Base-by-base conservation (phyloP, 192 early-diverging fungal genomes). In the Backusella luteola region DNA sequence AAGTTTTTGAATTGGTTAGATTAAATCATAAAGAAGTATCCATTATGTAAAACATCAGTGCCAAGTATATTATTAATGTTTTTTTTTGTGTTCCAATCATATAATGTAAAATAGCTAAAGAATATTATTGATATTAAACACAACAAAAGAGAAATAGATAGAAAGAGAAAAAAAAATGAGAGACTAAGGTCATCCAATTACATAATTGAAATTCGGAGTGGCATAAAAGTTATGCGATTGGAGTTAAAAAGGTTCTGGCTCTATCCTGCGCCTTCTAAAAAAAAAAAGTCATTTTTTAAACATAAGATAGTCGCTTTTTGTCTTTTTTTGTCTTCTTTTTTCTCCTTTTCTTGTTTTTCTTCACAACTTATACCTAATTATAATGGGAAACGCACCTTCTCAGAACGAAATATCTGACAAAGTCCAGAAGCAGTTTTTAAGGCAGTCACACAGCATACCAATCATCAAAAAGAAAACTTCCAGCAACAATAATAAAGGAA, bases 221-320 rank as follows among this genome's bases (percentile, higher is more conserved):
- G 23, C 56, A 63, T 63, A 63, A 63, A 63, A 63, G 3, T 63
- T 63, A 63, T 63, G 56, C 56, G 56, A 63, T 63, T 63, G 56
- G 56, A 49, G 21, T 63, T 63, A 29, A 63, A 63, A 39, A 12
- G 56, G 6, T 53, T 63, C 11, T 26, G 56, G 56, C 56, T 63
- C 56, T 29, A 63, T 63, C 23, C 23, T 63, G 23, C 56, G 56
- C 56, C 56, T 63, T 26, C 26, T 63, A 15, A 49, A 49, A 49
- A 49, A 49, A 49, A 49, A 17, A 17, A n/a, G 2, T 2, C 0
- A 4, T 59, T 59, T 59, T 59, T 59, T 59, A 9, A 59, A 2
- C n/a, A 63, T 29, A 63, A 29, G 15, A 59, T 6, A 63, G 29
- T 23, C 8, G 3, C 8, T 59, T 59, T 59, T 26, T 9, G 1